These are phyloP conservation scores for Selenicereus undatus DNA, from an alignment of 148 eudicot genomes.

Conservation along the genomic window DNA sequence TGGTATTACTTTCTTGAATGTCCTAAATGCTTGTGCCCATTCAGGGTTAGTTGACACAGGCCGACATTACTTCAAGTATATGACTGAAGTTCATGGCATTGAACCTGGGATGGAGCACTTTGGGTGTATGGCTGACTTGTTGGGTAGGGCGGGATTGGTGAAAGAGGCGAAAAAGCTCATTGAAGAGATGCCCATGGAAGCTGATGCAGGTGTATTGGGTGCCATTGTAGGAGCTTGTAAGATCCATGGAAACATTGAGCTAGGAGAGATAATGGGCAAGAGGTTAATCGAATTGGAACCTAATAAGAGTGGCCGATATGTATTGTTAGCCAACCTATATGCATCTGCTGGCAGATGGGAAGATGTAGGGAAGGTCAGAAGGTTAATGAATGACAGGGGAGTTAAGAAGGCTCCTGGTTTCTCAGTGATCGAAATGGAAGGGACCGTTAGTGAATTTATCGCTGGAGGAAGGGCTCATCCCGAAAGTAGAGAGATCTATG, in stretches of 20 bases:
- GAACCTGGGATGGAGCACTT: constrained; percentile 56
- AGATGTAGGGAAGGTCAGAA: constrained; percentile 58
- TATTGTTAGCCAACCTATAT: constrained; percentile 57
- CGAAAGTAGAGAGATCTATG: constrained; percentile 46
- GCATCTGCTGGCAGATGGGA: constrained; percentile 60
- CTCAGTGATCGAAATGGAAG: constrained; percentile 54
- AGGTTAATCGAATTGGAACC: constrained; percentile 56
- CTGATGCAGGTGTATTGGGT: constrained; percentile 62
- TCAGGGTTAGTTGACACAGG: constrained; percentile 61
- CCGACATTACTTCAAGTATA: constrained; percentile 44
- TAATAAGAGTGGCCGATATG: constrained; percentile 64
- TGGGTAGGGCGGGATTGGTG: constrained; percentile 61
- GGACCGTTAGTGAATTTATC: constrained; percentile 44
- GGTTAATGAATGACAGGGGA: constrained; percentile 58
- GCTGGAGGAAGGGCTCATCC: constrained; percentile 65
- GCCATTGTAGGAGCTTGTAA: constrained; percentile 74
- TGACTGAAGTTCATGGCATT: constrained; percentile 47
- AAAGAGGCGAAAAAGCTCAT: constrained; percentile 53
- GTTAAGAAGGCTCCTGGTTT: constrained; percentile 57
- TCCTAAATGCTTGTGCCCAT: constrained; percentile 71
- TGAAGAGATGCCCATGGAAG: constrained; percentile 52
- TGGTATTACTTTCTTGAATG: constrained; percentile 56
- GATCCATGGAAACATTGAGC: constrained; percentile 50
- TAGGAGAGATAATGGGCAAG: constrained; percentile 58
- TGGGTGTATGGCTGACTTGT: constrained; percentile 71